Evolutionary conservation across 805 yeast species (phyloP), one percentile per base, ranked within the genome.

Genomic region (Ogataea haglerorum): DNA sequence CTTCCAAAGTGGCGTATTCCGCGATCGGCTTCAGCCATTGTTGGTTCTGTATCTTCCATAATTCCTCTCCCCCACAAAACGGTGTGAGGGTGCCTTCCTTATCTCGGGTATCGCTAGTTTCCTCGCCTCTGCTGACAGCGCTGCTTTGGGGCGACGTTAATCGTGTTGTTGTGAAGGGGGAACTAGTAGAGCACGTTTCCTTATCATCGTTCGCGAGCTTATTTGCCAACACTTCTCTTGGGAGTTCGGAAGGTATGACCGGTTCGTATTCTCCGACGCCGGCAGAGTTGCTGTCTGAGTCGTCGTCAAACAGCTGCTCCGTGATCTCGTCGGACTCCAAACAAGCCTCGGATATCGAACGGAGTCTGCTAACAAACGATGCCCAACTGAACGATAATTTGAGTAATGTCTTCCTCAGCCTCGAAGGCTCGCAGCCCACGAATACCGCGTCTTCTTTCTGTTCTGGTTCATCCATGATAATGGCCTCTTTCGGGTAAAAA

Each of bases 31-130:
- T 55, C 14, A 76, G 57, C 97, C 97, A 90, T 43, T 78, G 72
- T 7, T 65, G 58, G 42, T 95, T 72, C 43, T 88, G 76, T 34
- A 69, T 62, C 37, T 75, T 73, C 96, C 96, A 90, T 31, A 85
- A 69, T 10, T 63, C 64, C 29, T 73, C 73, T 7, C 61, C 63
- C 3, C 70, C 64, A 30, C 54, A 56, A 54, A 77, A 76, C 9
- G 73, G 71, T 32, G 30, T 39, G 31, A 17, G 33, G 26, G 10
- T 26, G 36, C 33, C 25, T 13, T 10, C 25, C n/a, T 24, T 30
- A 13, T 29, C 32, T 10, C 14, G 17, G n/a, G 10, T 5, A 14
- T 13, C 15, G 10, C 22, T 26, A 10, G 35, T 16, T n/a, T 23
- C 39, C 4, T 26, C 21, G 3, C 14, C 27, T 13, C 23, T 17